Evolutionary conservation across 306 rosid genomes (phyloP).

Genomic region (Acacia acuminata): DNA sequence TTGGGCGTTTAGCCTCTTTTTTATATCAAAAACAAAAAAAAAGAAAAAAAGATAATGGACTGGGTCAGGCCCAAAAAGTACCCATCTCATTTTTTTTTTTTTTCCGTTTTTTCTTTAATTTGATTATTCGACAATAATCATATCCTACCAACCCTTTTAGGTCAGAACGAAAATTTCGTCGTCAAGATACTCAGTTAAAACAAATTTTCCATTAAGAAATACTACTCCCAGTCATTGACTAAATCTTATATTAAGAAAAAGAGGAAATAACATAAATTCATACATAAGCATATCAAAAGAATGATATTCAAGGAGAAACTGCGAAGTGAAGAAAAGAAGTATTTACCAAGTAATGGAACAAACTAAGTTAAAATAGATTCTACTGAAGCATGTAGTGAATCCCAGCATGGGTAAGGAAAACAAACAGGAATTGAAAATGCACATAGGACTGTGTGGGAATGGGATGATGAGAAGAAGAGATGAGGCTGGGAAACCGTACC

Average conservation of each 20-base stretch:
- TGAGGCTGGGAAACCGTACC: too few relatives aligned
- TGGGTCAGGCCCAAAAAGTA: not conserved
- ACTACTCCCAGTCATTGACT: too few relatives aligned
- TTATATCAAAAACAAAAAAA: too few relatives aligned
- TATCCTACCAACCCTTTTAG: not conserved
- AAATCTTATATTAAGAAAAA: too few relatives aligned
- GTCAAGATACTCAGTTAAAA: not conserved
- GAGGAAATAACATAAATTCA: not conserved
- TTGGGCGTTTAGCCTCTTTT: too few relatives aligned
- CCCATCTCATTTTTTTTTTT: too few relatives aligned
- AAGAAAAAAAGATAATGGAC: not conserved
- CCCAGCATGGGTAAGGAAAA: not conserved
- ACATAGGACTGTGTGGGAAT: not conserved
- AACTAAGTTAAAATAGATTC: not conserved
- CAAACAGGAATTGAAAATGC: not conserved
- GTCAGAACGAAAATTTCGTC: not conserved
- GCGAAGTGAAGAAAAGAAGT: not conserved
- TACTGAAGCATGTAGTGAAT: not conserved
- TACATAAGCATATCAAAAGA: not conserved
- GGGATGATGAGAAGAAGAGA: not conserved
- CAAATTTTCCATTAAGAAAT: not conserved
- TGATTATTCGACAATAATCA: not conserved
- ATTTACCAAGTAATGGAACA: not conserved
- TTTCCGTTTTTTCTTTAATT: not conserved
- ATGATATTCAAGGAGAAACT: not conserved